Conservation (phyloP, 2,329 filamentous ascomycete species). For the Albophoma yamanashiensis region DNA sequence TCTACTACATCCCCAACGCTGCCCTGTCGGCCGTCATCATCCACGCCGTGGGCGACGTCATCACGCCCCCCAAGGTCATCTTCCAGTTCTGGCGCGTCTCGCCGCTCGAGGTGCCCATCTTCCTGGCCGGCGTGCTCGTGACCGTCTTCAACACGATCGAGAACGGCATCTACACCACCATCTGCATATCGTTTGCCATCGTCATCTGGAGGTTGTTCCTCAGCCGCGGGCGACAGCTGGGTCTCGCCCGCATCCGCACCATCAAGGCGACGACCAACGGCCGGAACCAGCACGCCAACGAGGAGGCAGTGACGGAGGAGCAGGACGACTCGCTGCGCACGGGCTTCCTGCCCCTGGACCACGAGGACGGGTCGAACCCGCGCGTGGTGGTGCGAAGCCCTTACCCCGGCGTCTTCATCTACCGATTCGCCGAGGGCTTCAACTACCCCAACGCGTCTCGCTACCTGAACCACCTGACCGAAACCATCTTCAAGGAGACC, state of each 20-base stretch:
- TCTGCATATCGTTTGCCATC: constrained; percentile 57
- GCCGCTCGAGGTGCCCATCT: constrained; percentile 72
- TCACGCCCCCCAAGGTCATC: constrained; percentile 71
- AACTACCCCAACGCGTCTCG: constrained; percentile 44
- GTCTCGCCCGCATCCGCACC: constrained; percentile 72
- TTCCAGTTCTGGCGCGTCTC: constrained; percentile 86
- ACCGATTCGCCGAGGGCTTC: constrained; percentile 43
- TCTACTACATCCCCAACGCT: constrained; percentile 79
- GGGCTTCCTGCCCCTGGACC: constrained; percentile 36
- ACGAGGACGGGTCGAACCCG: constrained; percentile 40
- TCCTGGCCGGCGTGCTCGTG: constrained; percentile 75
- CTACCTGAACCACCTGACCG: constrained; percentile 38
- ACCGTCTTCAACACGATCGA: constrained; percentile 77
- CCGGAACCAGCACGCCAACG: constrained; percentile 3
- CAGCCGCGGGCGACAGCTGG: constrained; percentile 68
- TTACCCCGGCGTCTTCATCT: constrained; percentile 44
- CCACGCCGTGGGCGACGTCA: constrained; percentile 77
- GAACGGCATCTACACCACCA: constrained; percentile 75
- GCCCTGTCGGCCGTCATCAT: constrained; percentile 77
- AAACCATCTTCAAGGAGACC: constrained; percentile 33
- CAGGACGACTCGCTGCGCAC: constrained; percentile 30
- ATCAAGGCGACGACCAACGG: constrained; percentile 63
- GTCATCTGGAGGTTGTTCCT: constrained; percentile 71
- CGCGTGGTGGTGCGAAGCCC: constrained; percentile 31
- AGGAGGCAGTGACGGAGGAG: constrained; percentile 28